A percentile compares a stretch with the other conserved stretches of the same genome.
phyloP scores from a whole-genome alignment of 306 rosid species.

The Vigna radiata region DNA sequence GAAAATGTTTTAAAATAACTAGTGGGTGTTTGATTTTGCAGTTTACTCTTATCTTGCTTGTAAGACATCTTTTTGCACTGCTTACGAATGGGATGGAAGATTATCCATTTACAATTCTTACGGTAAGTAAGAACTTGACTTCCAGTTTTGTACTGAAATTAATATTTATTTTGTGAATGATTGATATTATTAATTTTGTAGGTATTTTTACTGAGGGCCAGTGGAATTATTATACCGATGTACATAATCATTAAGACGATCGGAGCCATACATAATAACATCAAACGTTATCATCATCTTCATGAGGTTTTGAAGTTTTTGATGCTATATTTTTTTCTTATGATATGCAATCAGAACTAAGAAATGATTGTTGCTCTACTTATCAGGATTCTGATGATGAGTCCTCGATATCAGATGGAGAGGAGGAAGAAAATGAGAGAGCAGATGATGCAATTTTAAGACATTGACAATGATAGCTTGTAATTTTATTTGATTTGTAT shows the following conservation, averaged over 20 bases:
- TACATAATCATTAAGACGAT: slow-evolving; percentile 63
- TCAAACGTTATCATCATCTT: slow-evolving; percentile 50
- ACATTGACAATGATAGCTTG: slow-evolving; percentile 30
- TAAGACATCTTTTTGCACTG: slow-evolving; percentile 74
- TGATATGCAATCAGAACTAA: slow-evolving; percentile 37
- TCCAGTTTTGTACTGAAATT: background rate
- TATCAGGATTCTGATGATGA: slow-evolving; percentile 64
- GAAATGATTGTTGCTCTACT: background rate
- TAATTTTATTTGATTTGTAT: slow-evolving; percentile 42
- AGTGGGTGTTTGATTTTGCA: slow-evolving; percentile 45
- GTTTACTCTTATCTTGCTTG: slow-evolving; percentile 78
- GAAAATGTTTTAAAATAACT: slow-evolving; percentile 11
- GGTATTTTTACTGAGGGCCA: slow-evolving; percentile 67
- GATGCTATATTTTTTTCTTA: background rate
- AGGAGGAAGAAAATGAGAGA: slow-evolving; percentile 55
- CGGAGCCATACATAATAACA: slow-evolving; percentile 63
- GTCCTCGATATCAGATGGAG: slow-evolving; percentile 51
- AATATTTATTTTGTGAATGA: background rate
- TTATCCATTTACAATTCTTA: slow-evolving; percentile 84
- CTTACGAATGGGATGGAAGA: slow-evolving; percentile 66
- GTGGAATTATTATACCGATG: slow-evolving; percentile 90
- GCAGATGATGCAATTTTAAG: slow-evolving; percentile 52
- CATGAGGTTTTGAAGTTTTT: slow-evolving; percentile 47
- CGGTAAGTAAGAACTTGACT: slow-evolving; percentile 70
- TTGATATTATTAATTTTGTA: slow-evolving; percentile 5